A percentile compares a stretch with the other conserved stretches of the same genome.
phyloP scores from a whole-genome alignment of 169 alveolate species.

The Plasmodium coatneyi region DNA sequence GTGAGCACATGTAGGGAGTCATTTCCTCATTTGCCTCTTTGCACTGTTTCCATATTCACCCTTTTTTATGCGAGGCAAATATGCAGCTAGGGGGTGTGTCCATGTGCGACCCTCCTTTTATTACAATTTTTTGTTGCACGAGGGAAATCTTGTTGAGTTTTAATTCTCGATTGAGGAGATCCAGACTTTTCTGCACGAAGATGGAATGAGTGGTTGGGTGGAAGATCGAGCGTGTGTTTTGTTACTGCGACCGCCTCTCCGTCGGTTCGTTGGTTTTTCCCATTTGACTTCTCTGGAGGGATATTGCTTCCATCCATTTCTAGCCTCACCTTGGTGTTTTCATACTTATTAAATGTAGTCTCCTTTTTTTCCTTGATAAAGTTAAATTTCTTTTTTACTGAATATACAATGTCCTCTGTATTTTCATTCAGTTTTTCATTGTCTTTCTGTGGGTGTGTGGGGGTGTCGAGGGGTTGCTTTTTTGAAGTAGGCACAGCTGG shows the following conservation, averaged over 20 bases:
- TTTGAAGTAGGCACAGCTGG: background rate
- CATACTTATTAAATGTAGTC: slow-evolving; percentile 33
- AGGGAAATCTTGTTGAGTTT: slow-evolving; percentile 46
- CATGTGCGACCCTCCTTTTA: background rate
- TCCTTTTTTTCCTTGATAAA: slow-evolving; percentile 57
- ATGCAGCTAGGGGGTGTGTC: background rate
- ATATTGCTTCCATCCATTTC: background rate
- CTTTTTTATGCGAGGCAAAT: background rate
- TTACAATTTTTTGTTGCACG: slow-evolving; percentile 71
- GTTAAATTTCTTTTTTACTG: slow-evolving; percentile 63
- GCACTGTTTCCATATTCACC: background rate
- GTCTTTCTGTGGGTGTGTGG: slow-evolving; percentile 30
- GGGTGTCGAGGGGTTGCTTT: background rate
- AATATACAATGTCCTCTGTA: slow-evolving; percentile 60
- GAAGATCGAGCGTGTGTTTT: background rate
- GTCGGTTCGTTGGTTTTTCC: background rate
- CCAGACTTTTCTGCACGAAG: slow-evolving; percentile 37
- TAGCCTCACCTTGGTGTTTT: slow-evolving; percentile 37
- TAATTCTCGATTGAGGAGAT: slow-evolving; percentile 46
- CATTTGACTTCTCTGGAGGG: background rate
- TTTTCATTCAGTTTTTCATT: slow-evolving; percentile 70
- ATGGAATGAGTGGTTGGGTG: background rate
- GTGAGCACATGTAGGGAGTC: background rate
- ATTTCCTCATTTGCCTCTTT: background rate
- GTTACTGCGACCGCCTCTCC: background rate